Conservation (phyloP, 2,329 filamentous ascomycete species). For the Penicillium olsonii region DNA sequence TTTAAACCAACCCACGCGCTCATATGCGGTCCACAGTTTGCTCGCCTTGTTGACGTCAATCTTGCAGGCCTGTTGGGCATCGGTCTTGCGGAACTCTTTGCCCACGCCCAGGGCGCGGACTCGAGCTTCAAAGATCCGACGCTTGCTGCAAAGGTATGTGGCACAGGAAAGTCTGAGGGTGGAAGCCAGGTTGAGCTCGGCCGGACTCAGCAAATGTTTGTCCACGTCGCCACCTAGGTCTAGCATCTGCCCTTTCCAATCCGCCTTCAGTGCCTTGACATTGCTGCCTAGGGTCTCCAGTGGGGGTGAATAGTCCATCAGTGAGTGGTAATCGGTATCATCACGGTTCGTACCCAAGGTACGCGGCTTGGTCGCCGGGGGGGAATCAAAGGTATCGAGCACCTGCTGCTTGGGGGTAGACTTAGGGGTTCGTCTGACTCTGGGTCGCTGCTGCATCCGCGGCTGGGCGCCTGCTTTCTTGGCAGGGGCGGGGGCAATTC, state of each 20-base stretch:
- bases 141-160: slow-evolving; percentile 89
- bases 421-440: slow-evolving; percentile 43
- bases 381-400: slow-evolving; percentile 40
- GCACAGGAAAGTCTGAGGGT: slow-evolving; percentile 81
- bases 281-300: slow-evolving; percentile 65
- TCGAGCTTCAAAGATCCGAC: slow-evolving; percentile 80
- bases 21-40: slow-evolving; percentile 86
- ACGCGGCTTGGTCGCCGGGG: slow-evolving; percentile 43
- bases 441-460: slow-evolving; percentile 34
- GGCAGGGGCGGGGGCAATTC: slow-evolving; percentile 41
- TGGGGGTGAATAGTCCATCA: slow-evolving; percentile 74
- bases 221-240: slow-evolving; percentile 75
- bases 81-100: slow-evolving; percentile 92
- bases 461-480: slow-evolving; percentile 30
- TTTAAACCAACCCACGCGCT: slow-evolving; percentile 82
- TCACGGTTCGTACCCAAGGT: slow-evolving; percentile 66
- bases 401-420: slow-evolving; percentile 43
- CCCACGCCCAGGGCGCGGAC: slow-evolving; percentile 65
- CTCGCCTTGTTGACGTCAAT: slow-evolving; percentile 98
- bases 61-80: slow-evolving; percentile 94
- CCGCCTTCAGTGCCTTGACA: slow-evolving; percentile 73
- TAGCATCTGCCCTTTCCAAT: slow-evolving; percentile 81
- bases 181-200: slow-evolving; percentile 75
- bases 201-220: slow-evolving; percentile 69
- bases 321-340: slow-evolving; percentile 74